Base-by-base conservation (phyloP, 2,329 filamentous ascomycete genomes). In the Colletotrichum aenigma region DNA sequence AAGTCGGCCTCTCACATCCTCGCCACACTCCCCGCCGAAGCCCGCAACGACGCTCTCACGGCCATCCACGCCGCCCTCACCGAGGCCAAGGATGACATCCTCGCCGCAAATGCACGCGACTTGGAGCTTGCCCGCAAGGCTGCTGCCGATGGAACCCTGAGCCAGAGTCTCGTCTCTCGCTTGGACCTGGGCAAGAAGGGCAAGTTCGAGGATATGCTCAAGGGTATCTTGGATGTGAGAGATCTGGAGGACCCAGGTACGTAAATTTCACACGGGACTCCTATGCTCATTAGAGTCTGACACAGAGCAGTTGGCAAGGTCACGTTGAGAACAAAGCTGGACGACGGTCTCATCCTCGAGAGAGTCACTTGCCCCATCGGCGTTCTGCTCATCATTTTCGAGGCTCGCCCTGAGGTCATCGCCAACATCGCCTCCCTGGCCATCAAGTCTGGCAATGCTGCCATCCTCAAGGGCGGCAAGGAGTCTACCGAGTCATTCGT, bases 131-230 rank as follows among this genome's bases (percentile, higher is more conserved):
- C 97, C 4, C 91, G 90, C 55, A 89, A 91, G 80, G 94, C 95
- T 65, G 95, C 94, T 24, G 91, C 92, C 18, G 91, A 93, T 80
- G 96, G 96, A 55, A 88, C 92, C 64, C 87, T 98, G 66, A 96
- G 93, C 83, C 90, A 94, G 81, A 97, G 95, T 81, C 90, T 98
- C 28, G 91, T 98, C 36, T 97, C 97, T 81, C 91, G 97, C 71
- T 89, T 99, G 76, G 96, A 99, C 84, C 88, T 99, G 65, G 93
- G 92, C 65, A 94, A 94, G 84, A 91, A 92, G 82, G 96, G 96
- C 74, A 98, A 98, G 87, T 99, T 94, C 89, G 96, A 98, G 82
- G 97, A 98, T 82, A 98, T 99, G 97, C 89, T 99, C 78, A 94
- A 96, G 87, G 97, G 97, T 30, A 97, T 99, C 76, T 86, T 97